Base-by-base conservation (phyloP, 257 asterid species). In the Solanum raphanifolium region DNA sequence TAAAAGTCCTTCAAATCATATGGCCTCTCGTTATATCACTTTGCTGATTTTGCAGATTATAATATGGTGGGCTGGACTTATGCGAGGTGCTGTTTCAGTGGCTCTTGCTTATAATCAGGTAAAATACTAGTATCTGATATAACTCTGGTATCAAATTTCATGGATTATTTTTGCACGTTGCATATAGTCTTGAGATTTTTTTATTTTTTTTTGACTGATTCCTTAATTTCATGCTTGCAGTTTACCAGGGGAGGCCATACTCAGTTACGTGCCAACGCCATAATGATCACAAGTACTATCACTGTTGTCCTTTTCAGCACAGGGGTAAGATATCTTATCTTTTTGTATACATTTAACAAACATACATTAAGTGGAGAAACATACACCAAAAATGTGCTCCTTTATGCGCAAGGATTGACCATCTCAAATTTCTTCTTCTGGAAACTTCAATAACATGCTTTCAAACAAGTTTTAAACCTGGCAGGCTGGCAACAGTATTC, bases 21-120 rank as follows among this genome's bases (percentile, higher is more conserved):
- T 73, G 55, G 84, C 46, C 71, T 58, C 32, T 73, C 86, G 75
- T 85, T 48, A 25, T 69, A 35, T 36, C 66, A 3, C 71, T 73
- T 86, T 75, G 65, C 15, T 86, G 78, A 34, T 52, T 87, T 88
- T 90, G 87, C 94, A 97, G 99, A 62, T 96, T 60, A 94, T 91
- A 6, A 93, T 97, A 87, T 97, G 99, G 99, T 97, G 99, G 99
- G 98, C 99, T 58, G 99, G 99, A 88, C 99, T 97, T 76, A 96
- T 97, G 99, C 93, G 99, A 16, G 99, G 99, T 82, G 99, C 99
- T 29, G 99, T 97, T 88, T 97, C 99, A 52, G 91, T 97, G 98
- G 99, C 99, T 84, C 99, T 97, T 87, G 99, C 99, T 90, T 97
- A 97, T 94, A 97, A 97, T 87, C 97, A 97, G 98, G 99, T 96